A percentile compares a stretch with the other conserved stretches of the same genome.
Evolutionary conservation across 2,329 filamentous ascomycete genomes (phyloP).

Genomic region (Hysterium pulicare): DNA sequence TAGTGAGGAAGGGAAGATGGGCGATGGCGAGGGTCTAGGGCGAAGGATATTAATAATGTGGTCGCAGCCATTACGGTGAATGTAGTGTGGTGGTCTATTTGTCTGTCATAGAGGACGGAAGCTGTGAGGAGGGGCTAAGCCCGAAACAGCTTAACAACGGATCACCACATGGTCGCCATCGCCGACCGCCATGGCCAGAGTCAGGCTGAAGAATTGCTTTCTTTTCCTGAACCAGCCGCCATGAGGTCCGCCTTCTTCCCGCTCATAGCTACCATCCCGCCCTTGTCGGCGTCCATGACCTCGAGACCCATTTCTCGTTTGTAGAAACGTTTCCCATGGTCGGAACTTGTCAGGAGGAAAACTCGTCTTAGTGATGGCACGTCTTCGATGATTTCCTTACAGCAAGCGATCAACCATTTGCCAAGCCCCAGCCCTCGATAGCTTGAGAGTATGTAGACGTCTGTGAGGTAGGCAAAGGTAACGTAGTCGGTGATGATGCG

Average conservation of each 20-base stretch:
- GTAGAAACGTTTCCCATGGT: slow-evolving; percentile 25
- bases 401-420: slow-evolving; percentile 60
- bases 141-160: slow-evolving; percentile 9
- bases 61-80: slow-evolving; percentile 1
- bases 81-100: slow-evolving; percentile 7
- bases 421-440: slow-evolving; percentile 63
- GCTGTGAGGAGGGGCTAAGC: slow-evolving; percentile 15
- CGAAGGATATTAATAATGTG: slow-evolving; percentile 11
- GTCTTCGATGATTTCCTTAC: slow-evolving; percentile 54
- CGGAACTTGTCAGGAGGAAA: slow-evolving; percentile 24
- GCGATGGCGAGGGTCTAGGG: background rate
- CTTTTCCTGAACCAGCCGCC: background rate
- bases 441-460: slow-evolving; percentile 61
- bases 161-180: background rate
- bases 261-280: slow-evolving; percentile 6
- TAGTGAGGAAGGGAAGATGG: background rate
- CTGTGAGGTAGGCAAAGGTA: slow-evolving; percentile 67
- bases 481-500: slow-evolving; percentile 67
- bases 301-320: slow-evolving; percentile 26
- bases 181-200: slow-evolving; percentile 1
- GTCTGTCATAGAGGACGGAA: slow-evolving; percentile 9
- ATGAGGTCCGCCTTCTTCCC: background rate
- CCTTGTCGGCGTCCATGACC: slow-evolving; percentile 9
- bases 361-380: slow-evolving; percentile 57
- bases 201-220: too few species aligned